Evolutionary conservation across 192 early-diverging fungal genomes (phyloP).

Genomic region (Backusella tarrabulga): DNA sequence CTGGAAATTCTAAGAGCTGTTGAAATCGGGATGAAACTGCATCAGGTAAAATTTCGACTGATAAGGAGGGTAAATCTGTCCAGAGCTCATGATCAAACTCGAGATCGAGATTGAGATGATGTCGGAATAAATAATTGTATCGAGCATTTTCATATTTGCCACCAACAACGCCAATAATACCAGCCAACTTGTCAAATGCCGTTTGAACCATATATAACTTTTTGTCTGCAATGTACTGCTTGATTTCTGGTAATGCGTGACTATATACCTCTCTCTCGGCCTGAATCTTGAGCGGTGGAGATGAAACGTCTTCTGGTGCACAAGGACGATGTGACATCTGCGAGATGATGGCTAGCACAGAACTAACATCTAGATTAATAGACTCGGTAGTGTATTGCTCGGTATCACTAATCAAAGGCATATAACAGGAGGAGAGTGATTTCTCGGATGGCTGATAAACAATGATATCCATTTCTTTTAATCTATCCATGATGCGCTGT

Average conservation of each 20-base stretch:
- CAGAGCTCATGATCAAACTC: slow-evolving; percentile 17
- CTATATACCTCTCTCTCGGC: slow-evolving; percentile 37
- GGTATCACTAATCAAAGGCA: neutral
- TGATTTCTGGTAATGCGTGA: slow-evolving; percentile 37
- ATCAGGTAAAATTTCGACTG: slow-evolving; percentile 18
- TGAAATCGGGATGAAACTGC: slow-evolving; percentile 3
- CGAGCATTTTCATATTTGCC: slow-evolving; percentile 37
- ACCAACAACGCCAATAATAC: slow-evolving; percentile 41
- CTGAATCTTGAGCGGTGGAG: slow-evolving; percentile 40
- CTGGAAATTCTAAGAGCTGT: slow-evolving; percentile 15
- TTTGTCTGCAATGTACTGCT: slow-evolving; percentile 30
- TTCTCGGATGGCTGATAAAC: slow-evolving; percentile 16
- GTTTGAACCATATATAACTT: slow-evolving; percentile 38
- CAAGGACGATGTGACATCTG: slow-evolving; percentile 38
- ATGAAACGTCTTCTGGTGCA: slow-evolving; percentile 29
- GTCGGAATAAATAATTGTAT: slow-evolving; percentile 22
- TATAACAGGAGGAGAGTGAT: neutral
- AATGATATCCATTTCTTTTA: slow-evolving; percentile 21
- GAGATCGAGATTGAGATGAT: neutral
- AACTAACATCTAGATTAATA: slow-evolving; percentile 48
- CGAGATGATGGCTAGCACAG: slow-evolving; percentile 44
- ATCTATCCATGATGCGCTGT: slow-evolving; percentile 21
- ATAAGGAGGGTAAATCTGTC: slow-evolving; percentile 17
- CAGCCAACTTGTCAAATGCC: slow-evolving; percentile 35
- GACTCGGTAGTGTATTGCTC: slow-evolving; percentile 31